Evolutionary conservation across 2,329 filamentous ascomycete species (phyloP), one percentile per base, ranked within the genome.

Genomic region (Arachnopeziza araneosa): DNA sequence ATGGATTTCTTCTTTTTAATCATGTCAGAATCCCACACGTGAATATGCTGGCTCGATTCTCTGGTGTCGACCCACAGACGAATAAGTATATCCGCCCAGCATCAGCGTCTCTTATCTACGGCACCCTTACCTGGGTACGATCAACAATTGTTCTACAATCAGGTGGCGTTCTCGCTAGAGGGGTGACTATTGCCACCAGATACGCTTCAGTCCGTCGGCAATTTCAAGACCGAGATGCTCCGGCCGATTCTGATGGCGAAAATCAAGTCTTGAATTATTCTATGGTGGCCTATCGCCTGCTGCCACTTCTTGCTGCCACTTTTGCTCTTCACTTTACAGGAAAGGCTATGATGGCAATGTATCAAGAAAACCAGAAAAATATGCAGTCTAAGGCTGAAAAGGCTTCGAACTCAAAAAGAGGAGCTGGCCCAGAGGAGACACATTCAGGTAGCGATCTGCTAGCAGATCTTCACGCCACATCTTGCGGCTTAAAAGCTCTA

Each of bases 321-420:
- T 92, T 88, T 65, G 89, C 89, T n/a, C 78, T 92, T 14, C 88
- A 91, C 73, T 92, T 91, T 70, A 91, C 89, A 22, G 89, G 89
- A 32, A 84, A 86, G 59, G 83, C 83, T 48, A 92, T 92, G 89
- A 89, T 91, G 79, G 78, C 77, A 2, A 77, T 91, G 22, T 91
- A 92, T 72, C 75, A 87, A 68, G 83, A 88, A 66, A 90, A 89
- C 73, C 87, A 90, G 75, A 83, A 83, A 73, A 83, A 80, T 63
- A 88, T 90, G 82, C 72, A 77, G 55, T 69, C 74, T 58, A 74
- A 76, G 63, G 70, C 75, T 60, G 76, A 74, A 68, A 68, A 66
- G 21, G 55, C 54, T n/a, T 69, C 76, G 21, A 74, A 76, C 60
- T 70, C 74, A 0, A 77, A 75, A 54, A 79, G 87, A 26, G 83